These are phyloP conservation scores for Rhizopogon sp. DNA, from an alignment of 768 basidiomycete genomes.

Conservation along the genomic window DNA sequence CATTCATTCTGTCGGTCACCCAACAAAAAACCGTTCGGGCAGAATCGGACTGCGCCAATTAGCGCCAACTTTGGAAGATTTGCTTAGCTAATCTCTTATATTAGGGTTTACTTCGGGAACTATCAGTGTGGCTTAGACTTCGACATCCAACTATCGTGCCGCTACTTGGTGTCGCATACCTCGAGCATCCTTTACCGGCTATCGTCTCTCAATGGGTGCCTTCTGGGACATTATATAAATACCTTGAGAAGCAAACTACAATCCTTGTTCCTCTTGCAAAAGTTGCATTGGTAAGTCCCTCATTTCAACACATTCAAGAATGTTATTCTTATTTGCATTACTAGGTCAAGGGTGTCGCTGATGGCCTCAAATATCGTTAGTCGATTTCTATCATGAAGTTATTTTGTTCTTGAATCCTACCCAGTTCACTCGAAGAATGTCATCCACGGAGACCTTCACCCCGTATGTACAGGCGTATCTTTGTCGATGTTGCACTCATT, in stretches of 20 bases:
- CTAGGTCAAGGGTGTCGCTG: constrained; percentile 8
- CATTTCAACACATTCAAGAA: too few species aligned
- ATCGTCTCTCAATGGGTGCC: neutral
- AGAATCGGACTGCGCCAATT: too few species aligned
- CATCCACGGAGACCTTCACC: constrained; percentile 14
- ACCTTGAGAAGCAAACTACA: too few species aligned
- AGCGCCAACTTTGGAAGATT: too few species aligned
- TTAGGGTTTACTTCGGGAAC: constrained; percentile 13
- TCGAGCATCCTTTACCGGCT: neutral
- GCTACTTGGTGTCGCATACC: constrained; percentile 9
- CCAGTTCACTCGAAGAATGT: neutral
- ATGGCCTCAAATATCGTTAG: constrained; percentile 10
- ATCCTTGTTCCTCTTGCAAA: too few species aligned
- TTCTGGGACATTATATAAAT: neutral
- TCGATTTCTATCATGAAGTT: neutral
- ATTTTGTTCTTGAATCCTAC: too few species aligned
- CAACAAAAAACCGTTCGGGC: too few species aligned
- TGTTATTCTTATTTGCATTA: neutral
- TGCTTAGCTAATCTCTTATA: too few species aligned
- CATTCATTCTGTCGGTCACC: too few species aligned
- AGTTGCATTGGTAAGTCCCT: neutral
- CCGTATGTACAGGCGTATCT: neutral
- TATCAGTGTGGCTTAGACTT: constrained; percentile 14
- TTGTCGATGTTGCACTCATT: neutral
- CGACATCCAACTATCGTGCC: constrained; percentile 14